Percentiles rank a stretch among this genome's conserved stretches.
phyloP scores from a whole-genome alignment of 140 eudicot species.

The Artemisia princeps region DNA sequence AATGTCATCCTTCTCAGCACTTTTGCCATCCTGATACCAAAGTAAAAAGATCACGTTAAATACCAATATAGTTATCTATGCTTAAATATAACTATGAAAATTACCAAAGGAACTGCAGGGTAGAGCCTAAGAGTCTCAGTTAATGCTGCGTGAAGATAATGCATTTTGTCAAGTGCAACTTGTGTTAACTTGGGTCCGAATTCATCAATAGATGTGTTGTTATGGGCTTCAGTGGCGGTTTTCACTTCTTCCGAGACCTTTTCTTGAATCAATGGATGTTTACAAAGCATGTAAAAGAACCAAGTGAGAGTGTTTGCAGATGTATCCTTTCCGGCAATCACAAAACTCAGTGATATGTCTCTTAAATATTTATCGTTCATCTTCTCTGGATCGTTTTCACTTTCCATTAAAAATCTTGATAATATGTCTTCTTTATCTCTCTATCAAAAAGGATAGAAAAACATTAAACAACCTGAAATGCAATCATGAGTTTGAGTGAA shows the following conservation, averaged over 20 bases:
- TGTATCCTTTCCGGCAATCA: conserved; percentile 61
- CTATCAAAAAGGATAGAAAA: conserved; percentile 10
- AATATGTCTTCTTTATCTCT: conserved; percentile 47
- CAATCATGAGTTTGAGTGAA: background rate
- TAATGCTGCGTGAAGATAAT: conserved; percentile 61
- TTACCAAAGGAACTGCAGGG: conserved; percentile 66
- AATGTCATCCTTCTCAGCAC: conserved; percentile 27
- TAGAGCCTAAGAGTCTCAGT: conserved; percentile 63
- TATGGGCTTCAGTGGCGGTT: conserved; percentile 30
- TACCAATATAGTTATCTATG: background rate
- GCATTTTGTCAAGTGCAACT: conserved; percentile 53
- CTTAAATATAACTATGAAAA: background rate
- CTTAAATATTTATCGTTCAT: conserved; percentile 41
- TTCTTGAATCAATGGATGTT: conserved; percentile 48
- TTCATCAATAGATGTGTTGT: conserved; percentile 26
- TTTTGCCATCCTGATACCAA: conserved; percentile 31
- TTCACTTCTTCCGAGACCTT: conserved; percentile 41
- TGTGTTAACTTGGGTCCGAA: conserved; percentile 38
- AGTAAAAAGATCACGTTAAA: background rate
- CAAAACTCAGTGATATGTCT: conserved; percentile 53
- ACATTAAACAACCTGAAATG: background rate
- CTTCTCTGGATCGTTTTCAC: conserved; percentile 35
- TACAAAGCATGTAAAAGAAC: conserved; percentile 58
- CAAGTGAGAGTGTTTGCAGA: conserved; percentile 59
- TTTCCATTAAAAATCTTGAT: conserved; percentile 49